phyloP scores from a whole-genome alignment of 2,329 filamentous ascomycete species.

The Emmonsia crescens region DNA sequence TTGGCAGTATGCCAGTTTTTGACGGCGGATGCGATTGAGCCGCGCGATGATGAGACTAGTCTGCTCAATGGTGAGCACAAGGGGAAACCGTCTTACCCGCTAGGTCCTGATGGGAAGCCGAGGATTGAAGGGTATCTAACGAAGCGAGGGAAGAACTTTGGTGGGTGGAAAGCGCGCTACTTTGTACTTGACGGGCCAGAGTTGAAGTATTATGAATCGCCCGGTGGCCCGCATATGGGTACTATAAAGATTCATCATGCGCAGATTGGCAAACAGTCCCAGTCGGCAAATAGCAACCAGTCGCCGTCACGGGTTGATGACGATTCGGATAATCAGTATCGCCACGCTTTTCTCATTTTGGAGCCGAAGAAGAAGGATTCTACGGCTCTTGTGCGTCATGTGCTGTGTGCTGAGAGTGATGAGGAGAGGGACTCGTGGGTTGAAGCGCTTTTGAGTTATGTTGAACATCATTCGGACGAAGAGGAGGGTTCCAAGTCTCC shows the following conservation, averaged over 20 bases:
- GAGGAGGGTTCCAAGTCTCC: conserved; percentile 15
- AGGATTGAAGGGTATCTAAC: conserved; percentile 84
- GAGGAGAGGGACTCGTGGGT: conserved; percentile 90
- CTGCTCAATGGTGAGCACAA: conserved; percentile 33
- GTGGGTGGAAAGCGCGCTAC: conserved; percentile 86
- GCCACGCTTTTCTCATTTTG: conserved; percentile 87
- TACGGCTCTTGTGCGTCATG: conserved; percentile 75
- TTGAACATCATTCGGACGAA: conserved; percentile 57
- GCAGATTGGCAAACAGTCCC: conserved; percentile 87
- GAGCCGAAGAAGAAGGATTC: conserved; percentile 97
- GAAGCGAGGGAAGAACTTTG: conserved; percentile 96
- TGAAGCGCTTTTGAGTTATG: conserved; percentile 76
- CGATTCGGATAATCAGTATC: conserved; percentile 84
- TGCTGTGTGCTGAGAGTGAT: conserved; percentile 91
- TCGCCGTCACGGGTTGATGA: conserved; percentile 53
- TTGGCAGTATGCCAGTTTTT: conserved; percentile 79
- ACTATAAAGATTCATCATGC: conserved; percentile 86
- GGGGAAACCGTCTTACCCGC: conserved; percentile 24
- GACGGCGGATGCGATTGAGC: conserved; percentile 53
- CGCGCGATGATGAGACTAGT: conserved; percentile 42
- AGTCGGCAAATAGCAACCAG: conserved; percentile 44
- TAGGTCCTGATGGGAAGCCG: conserved; percentile 54
- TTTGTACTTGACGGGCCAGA: conserved; percentile 59
- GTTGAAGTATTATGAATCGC: conserved; percentile 83
- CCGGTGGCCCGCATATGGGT: conserved; percentile 79